phyloP scores from a whole-genome alignment of 2,329 filamentous ascomycete genomes.

The Thielaviopsis euricoi region DNA sequence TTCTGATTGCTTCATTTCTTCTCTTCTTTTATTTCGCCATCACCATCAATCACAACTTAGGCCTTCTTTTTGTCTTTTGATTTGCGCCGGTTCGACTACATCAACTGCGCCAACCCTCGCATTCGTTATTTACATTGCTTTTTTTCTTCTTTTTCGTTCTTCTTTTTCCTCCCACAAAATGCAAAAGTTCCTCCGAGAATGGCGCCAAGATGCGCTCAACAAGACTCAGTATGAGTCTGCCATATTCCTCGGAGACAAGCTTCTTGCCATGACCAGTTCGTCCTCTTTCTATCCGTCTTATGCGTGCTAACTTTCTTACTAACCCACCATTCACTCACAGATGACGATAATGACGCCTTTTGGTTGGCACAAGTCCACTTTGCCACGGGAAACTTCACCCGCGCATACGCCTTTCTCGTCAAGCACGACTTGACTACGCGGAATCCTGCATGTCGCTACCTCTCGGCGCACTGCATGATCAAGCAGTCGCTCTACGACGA shows the following conservation, averaged over 20 bases:
- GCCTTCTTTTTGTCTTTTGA: background rate
- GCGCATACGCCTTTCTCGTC: slow-evolving; percentile 71
- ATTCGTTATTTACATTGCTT: background rate
- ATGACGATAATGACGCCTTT: slow-evolving; percentile 85
- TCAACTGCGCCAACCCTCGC: background rate
- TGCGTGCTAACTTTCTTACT: background rate
- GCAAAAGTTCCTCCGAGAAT: slow-evolving; percentile 86
- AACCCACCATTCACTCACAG: slow-evolving; percentile 27
- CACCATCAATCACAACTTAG: background rate
- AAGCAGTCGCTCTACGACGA: slow-evolving; percentile 85
- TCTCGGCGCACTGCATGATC: slow-evolving; percentile 85
- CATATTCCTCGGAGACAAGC: slow-evolving; percentile 93
- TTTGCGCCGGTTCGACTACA: background rate
- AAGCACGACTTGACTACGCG: slow-evolving; percentile 67
- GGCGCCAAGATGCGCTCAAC: slow-evolving; percentile 89
- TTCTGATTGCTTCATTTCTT: background rate
- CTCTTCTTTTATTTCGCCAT: background rate
- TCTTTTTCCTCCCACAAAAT: slow-evolving; percentile 35
- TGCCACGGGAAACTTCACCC: slow-evolving; percentile 82
- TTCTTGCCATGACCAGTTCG: slow-evolving; percentile 81
- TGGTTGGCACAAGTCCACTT: slow-evolving; percentile 99
- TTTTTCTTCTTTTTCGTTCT: background rate
- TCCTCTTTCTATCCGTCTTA: slow-evolving; percentile 11
- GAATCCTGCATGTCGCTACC: slow-evolving; percentile 78
- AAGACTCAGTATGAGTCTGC: slow-evolving; percentile 94